Conservation (phyloP, 2,329 filamentous ascomycete genomes). For the Helminthosporium solani region DNA sequence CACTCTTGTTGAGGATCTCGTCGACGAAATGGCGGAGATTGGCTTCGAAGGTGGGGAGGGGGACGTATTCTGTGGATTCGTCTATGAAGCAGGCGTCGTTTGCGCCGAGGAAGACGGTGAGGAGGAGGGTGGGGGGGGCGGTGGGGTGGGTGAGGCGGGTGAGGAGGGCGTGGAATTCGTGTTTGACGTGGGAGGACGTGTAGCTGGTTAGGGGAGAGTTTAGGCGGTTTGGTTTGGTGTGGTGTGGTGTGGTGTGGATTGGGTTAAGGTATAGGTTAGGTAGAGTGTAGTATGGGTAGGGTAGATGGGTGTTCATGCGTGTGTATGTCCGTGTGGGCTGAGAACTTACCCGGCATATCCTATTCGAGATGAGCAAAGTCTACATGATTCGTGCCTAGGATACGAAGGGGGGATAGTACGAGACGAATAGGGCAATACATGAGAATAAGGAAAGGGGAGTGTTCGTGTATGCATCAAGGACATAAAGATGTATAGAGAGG, state of each 20-base stretch:
- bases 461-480: conserved; percentile 25
- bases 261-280: background rate
- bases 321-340: no score
- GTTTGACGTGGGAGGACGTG: conserved; percentile 27
- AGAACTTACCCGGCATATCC: conserved; percentile 11
- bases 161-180: conserved; percentile 28
- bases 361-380: no score
- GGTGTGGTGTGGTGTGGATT: background rate
- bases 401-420: no score
- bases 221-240: background rate
- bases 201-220: conserved; percentile 17
- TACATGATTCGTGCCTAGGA: background rate
- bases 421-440: no score
- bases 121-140: conserved; percentile 34
- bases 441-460: conserved; percentile 27
- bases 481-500: no score
- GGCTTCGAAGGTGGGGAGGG: conserved; percentile 34
- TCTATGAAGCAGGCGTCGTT: conserved; percentile 42
- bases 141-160: conserved; percentile 15
- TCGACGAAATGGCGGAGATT: conserved; percentile 41
- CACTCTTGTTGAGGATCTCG: conserved; percentile 33
- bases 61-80: conserved; percentile 28
- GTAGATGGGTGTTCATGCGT: no score
- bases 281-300: no score
- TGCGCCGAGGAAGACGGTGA: conserved; percentile 45